Base-by-base conservation (phyloP, 78 protist species). In the Mastigamoeba balamuthi region DNA sequence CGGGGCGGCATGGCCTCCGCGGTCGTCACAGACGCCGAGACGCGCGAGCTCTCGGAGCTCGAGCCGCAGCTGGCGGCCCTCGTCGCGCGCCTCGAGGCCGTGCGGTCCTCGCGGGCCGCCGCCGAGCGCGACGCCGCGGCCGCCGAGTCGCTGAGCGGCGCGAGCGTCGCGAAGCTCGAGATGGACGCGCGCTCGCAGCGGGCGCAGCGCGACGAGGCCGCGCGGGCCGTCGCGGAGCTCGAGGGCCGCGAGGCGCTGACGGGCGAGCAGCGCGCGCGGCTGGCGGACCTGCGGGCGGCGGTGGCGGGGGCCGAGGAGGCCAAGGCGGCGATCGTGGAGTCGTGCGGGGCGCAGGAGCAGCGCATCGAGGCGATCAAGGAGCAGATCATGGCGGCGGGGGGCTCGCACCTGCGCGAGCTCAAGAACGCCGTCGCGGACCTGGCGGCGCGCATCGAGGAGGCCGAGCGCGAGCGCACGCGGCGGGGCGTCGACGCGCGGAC, bases 1-100 rank as follows among this genome's bases (percentile, higher is more conserved):
- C 72, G 82, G 0, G 94, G 98, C 48, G 83, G 85, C 66, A 91
- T 91, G 92, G 23, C 35, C 27, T 37, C 83, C 52, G 28, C 70
- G 44, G 4, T 71, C 6, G 23, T 48, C 58, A 48, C 58, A 6
- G 41, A 1, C 25, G 73, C 0, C 17, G 66, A 30, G 69, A 37
- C 43, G 37, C 10, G 6, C 40, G 36, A n/a, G 44, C 27, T 6
- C 27, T 8, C 52, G 70, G 44, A 29, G 30, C 10, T 0, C 39
- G 72, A n/a, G n/a, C n/a, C n/a, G n/a, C n/a, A n/a, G n/a, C n/a
- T n/a, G n/a, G n/a, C n/a, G n/a, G n/a, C n/a, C n/a, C n/a, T n/a
- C n/a, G n/a, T n/a, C n/a, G n/a, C n/a, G n/a, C n/a, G n/a, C n/a
- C n/a, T n/a, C n/a, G n/a, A n/a, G n/a, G n/a, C n/a, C n/a, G n/a